Percentiles rank a stretch among this genome's conserved stretches.
phyloP scores from a whole-genome alignment of 257 asterid species.

The Vinca minor region DNA sequence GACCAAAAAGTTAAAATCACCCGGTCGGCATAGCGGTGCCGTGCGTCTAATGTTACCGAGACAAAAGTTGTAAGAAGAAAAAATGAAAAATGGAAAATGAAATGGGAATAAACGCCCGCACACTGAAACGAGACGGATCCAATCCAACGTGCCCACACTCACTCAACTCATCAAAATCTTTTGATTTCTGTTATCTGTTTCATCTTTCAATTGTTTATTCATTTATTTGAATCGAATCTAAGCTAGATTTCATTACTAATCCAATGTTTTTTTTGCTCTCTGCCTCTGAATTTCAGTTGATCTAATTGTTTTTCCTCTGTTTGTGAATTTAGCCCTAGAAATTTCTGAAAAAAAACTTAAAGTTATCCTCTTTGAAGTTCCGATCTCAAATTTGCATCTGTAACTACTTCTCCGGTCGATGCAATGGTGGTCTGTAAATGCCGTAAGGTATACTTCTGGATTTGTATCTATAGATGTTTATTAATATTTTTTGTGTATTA shows the following conservation, averaged over 20 bases:
- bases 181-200: too few species aligned
- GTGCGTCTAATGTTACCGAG: too few species aligned
- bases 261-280: not conserved
- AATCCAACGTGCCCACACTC: not conserved
- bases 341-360: not conserved
- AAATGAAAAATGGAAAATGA: too few species aligned
- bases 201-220: too few species aligned
- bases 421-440: constrained; percentile 98
- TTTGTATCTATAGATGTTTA: constrained; percentile 6
- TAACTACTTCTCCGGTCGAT: constrained; percentile 22
- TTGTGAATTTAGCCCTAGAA: constrained; percentile 21
- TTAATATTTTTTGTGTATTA: not conserved
- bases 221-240: not conserved
- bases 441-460: constrained; percentile 61
- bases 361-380: not conserved
- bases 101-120: too few species aligned
- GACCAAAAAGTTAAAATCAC: too few species aligned
- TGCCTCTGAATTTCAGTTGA: not conserved
- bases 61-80: too few species aligned
- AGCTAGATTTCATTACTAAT: not conserved
- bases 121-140: not conserved
- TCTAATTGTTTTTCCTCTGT: not conserved
- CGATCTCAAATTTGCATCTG: constrained; percentile 31
- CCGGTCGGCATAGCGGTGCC: too few species aligned
- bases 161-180: not conserved